A percentile compares a stretch with the other conserved stretches of the same genome.
These are phyloP conservation scores for Huntiella moniliformis DNA, from an alignment of 2,329 filamentous ascomycete species.

Conservation along the genomic window DNA sequence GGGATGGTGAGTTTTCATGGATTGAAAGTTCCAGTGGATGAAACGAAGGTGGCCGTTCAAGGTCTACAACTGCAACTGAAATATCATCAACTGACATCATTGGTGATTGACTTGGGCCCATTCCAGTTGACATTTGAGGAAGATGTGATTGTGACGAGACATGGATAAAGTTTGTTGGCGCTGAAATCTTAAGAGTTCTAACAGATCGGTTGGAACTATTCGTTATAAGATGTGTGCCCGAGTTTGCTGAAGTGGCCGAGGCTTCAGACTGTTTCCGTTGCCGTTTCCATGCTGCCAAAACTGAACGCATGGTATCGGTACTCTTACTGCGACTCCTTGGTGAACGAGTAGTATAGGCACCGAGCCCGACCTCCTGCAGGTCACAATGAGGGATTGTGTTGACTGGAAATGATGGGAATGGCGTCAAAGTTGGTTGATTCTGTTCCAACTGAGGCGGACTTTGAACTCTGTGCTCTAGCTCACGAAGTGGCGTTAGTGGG, in stretches of 20 bases:
- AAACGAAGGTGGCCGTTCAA: constrained; percentile 23
- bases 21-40: constrained; percentile 39
- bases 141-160: constrained; percentile 13
- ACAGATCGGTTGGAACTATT: not conserved
- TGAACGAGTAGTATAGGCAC: constrained; percentile 17
- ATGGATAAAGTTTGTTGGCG: constrained; percentile 41
- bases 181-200: constrained; percentile 32
- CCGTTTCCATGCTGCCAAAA: constrained; percentile 20
- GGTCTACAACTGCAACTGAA: not conserved
- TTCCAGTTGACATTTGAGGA: constrained; percentile 2
- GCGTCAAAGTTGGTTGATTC: constrained; percentile 1
- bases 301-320: constrained; percentile 15
- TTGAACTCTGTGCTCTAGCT: too few species aligned
- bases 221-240: constrained; percentile 12
- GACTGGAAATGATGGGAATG: not conserved
- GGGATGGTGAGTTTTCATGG: constrained; percentile 19
- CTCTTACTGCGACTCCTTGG: constrained; percentile 13
- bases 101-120: not conserved
- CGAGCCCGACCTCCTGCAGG: constrained; percentile 18
- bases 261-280: constrained; percentile 5
- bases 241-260: constrained; percentile 18
- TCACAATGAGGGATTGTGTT: constrained; percentile 16
- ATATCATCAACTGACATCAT: not conserved
- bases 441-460: constrained; percentile 1
- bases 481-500: too few species aligned